Evolutionary conservation across 129 eudicot species (phyloP), one percentile per base, ranked within the genome.

Genomic region (Arctium lappa): DNA sequence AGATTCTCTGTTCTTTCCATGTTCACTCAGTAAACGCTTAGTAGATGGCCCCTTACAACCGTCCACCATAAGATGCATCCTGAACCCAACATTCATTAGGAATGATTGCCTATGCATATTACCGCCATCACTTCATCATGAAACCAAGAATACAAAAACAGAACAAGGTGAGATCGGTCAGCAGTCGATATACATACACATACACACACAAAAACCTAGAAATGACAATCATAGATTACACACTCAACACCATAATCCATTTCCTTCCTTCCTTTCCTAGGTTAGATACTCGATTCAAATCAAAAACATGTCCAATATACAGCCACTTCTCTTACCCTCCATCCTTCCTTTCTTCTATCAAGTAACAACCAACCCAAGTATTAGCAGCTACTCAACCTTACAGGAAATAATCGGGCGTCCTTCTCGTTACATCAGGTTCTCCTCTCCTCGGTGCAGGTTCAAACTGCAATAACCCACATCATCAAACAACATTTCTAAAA

Each of bases 361-460:
- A 60, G 6, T 56, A 56, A 56, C 66, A 16, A 50, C 32, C 73
- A 0, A n/a, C 12, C 80, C 42, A 30, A 63, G 68, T 27, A 10
- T 44, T 80, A 66, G 44, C 48, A 46, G 46, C 50, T 4, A 71
- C 46, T 71, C 39, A 79, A 37, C 34, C 69, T 91, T 78, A 94
- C 80, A 92, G 87, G 91, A 94, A 94, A 84, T 94, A 94, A 81
- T 94, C 93, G 1, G 98, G 98, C 8, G 95, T 94, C 78, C 98
- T 91, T 79, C 97, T 92, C 22, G 97, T 94, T 27, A 94, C 97
- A 86, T 94, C 98, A 16, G 98, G 98, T 79, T 94, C 98, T 38
- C 98, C 98, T 91, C 98, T 91, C 90, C 98, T 91, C 1, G 98
- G 98, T 80, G 98, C 94, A 34, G 98, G 98, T 84, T 94, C 98